Evolutionary conservation across 2,329 filamentous ascomycete genomes (phyloP).

Genomic region (Salinomyces thailandicus): DNA sequence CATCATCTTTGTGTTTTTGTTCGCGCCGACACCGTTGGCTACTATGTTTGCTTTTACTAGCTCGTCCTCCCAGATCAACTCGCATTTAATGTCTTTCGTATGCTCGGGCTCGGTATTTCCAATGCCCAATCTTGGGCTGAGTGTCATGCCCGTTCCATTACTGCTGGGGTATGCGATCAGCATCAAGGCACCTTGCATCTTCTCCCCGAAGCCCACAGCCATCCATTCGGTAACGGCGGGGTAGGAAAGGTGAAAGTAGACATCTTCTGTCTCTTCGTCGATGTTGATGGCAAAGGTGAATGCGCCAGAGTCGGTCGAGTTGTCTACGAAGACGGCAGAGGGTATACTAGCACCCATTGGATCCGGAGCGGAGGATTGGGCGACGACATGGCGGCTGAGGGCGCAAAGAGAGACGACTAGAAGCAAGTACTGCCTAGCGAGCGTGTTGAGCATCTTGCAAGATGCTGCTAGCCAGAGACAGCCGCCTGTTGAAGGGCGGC

Average conservation of each 20-base stretch:
- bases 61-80: constrained; percentile 8
- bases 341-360: constrained; percentile 1
- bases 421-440: too few species aligned
- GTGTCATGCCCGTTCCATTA: constrained; percentile 25
- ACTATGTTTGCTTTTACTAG: constrained; percentile 13
- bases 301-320: not conserved
- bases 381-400: too few species aligned
- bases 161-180: constrained; percentile 33
- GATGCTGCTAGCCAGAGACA: too few species aligned
- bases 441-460: too few species aligned
- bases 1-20: too few species aligned
- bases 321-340: constrained; percentile 12
- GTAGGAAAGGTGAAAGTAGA: constrained; percentile 18
- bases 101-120: constrained; percentile 28
- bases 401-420: too few species aligned
- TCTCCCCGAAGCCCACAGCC: constrained; percentile 31
- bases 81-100: constrained; percentile 18
- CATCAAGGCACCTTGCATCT: constrained; percentile 34
- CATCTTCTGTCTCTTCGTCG: constrained; percentile 8
- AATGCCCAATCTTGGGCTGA: constrained; percentile 28
- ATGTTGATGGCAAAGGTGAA: constrained; percentile 16
- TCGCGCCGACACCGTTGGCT: constrained; percentile 10
- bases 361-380: too few species aligned
- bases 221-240: constrained; percentile 32
- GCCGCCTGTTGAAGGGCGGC: too few species aligned